Evolutionary conservation across 2,329 filamentous ascomycete genomes (phyloP).

Genomic region (Neonectria sp.): DNA sequence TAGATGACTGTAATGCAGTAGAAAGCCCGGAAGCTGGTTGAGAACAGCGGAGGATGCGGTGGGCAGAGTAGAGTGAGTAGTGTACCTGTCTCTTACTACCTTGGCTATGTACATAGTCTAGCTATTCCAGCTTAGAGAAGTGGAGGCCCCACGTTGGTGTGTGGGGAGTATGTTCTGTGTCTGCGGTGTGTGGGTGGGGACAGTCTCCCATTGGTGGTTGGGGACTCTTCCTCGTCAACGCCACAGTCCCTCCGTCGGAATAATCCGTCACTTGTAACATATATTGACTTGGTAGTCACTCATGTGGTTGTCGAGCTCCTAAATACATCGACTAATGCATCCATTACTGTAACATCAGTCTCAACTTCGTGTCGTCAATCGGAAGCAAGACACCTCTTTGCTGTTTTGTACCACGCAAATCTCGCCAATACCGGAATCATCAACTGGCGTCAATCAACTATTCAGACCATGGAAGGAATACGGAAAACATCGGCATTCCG

Average conservation of each 20-base stretch:
- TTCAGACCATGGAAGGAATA: background rate
- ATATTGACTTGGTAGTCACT: background rate
- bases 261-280: background rate
- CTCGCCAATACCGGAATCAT: background rate
- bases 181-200: background rate
- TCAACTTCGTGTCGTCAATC: too few relatives aligned
- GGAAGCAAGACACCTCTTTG: background rate
- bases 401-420: background rate
- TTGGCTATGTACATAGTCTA: too few relatives aligned
- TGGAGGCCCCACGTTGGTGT: background rate
- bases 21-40: too few relatives aligned
- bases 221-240: background rate
- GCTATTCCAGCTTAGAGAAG: background rate
- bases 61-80: too few relatives aligned
- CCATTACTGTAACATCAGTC: too few relatives aligned
- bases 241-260: too few relatives aligned
- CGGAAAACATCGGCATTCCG: constrained; percentile 21
- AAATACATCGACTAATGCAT: too few relatives aligned
- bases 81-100: too few relatives aligned
- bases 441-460: too few relatives aligned
- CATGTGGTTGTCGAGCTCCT: too few relatives aligned
- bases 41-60: too few relatives aligned
- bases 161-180: background rate
- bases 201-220: background rate
- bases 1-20: too few relatives aligned